Conservation (phyloP, 305 asterid species). For the Fraxinus latifolia region DNA sequence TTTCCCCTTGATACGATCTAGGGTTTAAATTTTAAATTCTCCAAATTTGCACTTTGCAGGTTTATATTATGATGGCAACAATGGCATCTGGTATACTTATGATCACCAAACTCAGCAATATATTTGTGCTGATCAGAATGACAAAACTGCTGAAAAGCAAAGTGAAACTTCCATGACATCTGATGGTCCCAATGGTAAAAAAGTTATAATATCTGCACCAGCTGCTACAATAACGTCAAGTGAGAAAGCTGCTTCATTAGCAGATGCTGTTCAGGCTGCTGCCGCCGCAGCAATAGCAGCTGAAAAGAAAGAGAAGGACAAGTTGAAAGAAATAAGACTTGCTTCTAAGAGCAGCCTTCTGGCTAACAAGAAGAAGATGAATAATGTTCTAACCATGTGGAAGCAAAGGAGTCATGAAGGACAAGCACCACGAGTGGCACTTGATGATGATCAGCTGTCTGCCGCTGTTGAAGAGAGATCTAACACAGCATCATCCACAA, state of each 20-base stretch:
- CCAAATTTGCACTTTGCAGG: slow-evolving; percentile 42
- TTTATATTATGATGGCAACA: slow-evolving; percentile 89
- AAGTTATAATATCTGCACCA: slow-evolving; percentile 90
- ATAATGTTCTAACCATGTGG: slow-evolving; percentile 90
- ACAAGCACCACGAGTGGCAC: slow-evolving; percentile 87
- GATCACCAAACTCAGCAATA: slow-evolving; percentile 86
- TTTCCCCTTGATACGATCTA: background rate
- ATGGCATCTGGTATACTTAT: slow-evolving; percentile 83
- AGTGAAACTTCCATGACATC: slow-evolving; percentile 46
- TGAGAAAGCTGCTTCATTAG: slow-evolving; percentile 79
- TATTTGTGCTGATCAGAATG: slow-evolving; percentile 68
- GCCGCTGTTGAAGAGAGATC: slow-evolving; percentile 54
- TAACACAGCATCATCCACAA: slow-evolving; percentile 42
- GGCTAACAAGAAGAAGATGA: slow-evolving; percentile 98
- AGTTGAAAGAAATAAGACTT: slow-evolving; percentile 73
- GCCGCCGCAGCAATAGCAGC: slow-evolving; percentile 97
- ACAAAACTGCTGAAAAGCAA: slow-evolving; percentile 58
- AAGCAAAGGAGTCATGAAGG: slow-evolving; percentile 89
- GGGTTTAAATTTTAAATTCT: slow-evolving; percentile 18
- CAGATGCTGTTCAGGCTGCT: slow-evolving; percentile 97
- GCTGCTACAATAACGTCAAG: slow-evolving; percentile 70
- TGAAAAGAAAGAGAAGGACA: slow-evolving; percentile 96
- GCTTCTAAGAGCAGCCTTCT: slow-evolving; percentile 91
- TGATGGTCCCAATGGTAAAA: slow-evolving; percentile 58
- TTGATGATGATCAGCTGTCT: slow-evolving; percentile 50